Percentiles rank a stretch among this genome's conserved stretches.
Conservation (phyloP, 768 basidiomycete species). For the Suillus fuscotomentosus region DNA sequence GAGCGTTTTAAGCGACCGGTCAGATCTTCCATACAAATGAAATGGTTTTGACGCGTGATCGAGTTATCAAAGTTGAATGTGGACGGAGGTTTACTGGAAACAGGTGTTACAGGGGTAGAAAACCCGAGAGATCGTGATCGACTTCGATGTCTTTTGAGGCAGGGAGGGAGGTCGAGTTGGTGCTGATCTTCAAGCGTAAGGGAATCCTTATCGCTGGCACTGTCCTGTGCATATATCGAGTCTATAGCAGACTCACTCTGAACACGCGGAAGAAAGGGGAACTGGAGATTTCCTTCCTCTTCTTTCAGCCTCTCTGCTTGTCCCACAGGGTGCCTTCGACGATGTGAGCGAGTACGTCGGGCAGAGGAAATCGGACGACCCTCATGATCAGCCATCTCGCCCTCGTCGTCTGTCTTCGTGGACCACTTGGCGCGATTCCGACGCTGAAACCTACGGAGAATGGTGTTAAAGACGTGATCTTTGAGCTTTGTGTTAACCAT, state of each 20-base stretch:
- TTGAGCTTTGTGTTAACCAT: conserved; percentile 92
- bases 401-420: conserved; percentile 56
- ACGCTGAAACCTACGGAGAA: conserved; percentile 72
- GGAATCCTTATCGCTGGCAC: conserved; percentile 45
- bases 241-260: conserved; percentile 58
- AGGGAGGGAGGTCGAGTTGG: conserved; percentile 23
- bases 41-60: conserved; percentile 89
- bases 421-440: conserved; percentile 36
- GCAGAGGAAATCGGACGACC: conserved; percentile 21
- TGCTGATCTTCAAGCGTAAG: conserved; percentile 22
- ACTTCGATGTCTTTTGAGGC: conserved; percentile 40
- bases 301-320: conserved; percentile 38
- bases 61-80: conserved; percentile 42
- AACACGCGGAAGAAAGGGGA: conserved; percentile 51
- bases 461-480: conserved; percentile 92
- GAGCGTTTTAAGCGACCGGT: conserved; percentile 89
- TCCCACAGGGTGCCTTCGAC: conserved; percentile 16
- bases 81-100: conserved; percentile 28
- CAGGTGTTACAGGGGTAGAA: conserved; percentile 19
- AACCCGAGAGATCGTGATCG: conserved; percentile 37
- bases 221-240: conserved; percentile 33
- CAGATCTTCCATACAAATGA: conserved; percentile 98
- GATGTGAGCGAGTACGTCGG: conserved; percentile 14
- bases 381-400: conserved; percentile 45
- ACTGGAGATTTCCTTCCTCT: conserved; percentile 35